Base-by-base conservation (phyloP, 331 rosid species). In the Cydonia oblonga region DNA sequence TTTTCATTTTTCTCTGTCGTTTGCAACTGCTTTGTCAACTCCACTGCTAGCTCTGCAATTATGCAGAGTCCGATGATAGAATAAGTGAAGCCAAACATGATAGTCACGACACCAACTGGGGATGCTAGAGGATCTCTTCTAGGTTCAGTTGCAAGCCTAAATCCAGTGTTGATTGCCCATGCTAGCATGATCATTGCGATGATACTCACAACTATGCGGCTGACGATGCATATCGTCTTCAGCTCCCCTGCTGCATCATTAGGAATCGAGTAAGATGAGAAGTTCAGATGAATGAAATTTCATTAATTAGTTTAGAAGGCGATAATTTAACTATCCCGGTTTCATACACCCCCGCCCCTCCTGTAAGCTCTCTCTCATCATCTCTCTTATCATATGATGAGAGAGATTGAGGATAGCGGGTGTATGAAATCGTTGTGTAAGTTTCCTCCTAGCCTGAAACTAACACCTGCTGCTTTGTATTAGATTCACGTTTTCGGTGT, bases 91-190 rank as follows among this genome's bases (percentile, higher is more conserved):
- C 81, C 71, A 12, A 71, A 73, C 63, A 79, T 23, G 9, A 68
- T 64, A 42, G 79, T 72, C 4, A 72, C 35, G 3, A 72, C 9
- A 56, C 81, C 86, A 16, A 82, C 68, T 33, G 81, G 80, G 52
- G 72, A 72, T 40, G 71, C 51, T 16, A 79, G 74, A 70, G 75
- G 80, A 49, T 33, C 62, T 26, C 75, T 70, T 53, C 38, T 42
- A 14, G 80, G 84, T 35, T 57, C 69, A 14, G 52, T 60, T 60
- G 65, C 74, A 71, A 85, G 76, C 78, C 68, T 69, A 52, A 64
- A 58, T 26, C 76, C 80, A 3, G 74, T 76, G 58, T 58, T 72
- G 59, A 72, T 72, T 3, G 75, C 80, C 77, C 80, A 75, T 54
- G 25, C 63, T 25, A 78, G 75, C 75, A 73, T 46, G 33, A 66